These are phyloP conservation scores for Pyrenochaeta sp. DNA, from an alignment of 2,329 filamentous ascomycete genomes.

Conservation along the genomic window DNA sequence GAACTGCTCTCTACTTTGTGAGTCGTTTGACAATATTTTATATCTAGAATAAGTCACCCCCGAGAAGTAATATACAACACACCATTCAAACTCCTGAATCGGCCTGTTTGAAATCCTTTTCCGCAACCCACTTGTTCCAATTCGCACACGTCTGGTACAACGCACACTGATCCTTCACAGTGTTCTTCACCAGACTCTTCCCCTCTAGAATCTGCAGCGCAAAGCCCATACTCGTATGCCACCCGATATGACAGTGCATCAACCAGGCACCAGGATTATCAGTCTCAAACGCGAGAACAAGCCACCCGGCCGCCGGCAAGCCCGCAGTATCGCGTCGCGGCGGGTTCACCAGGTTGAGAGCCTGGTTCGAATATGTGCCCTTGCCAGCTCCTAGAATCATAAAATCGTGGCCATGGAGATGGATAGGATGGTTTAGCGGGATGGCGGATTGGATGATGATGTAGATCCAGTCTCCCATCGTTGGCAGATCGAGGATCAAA, in stretches of 20 bases:
- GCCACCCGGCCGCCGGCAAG: conserved; percentile 39
- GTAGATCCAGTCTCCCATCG: conserved; percentile 49
- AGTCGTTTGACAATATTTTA: too few species aligned
- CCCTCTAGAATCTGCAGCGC: conserved; percentile 61
- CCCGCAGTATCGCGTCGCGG: conserved; percentile 33
- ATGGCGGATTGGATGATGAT: conserved; percentile 48
- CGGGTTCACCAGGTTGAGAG: conserved; percentile 23
- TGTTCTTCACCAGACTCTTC: conserved; percentile 30
- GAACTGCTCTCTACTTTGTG: too few species aligned
- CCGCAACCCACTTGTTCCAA: not conserved
- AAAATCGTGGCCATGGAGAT: conserved; percentile 63
- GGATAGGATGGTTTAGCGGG: conserved; percentile 42
- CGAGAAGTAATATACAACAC: too few species aligned
- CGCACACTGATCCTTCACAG: not conserved
- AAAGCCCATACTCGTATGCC: conserved; percentile 62
- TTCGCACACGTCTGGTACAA: not conserved
- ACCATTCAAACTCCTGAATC: not conserved
- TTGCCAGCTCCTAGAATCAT: conserved; percentile 57
- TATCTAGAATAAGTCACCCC: too few species aligned
- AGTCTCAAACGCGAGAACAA: conserved; percentile 61
- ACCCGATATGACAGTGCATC: conserved; percentile 28
- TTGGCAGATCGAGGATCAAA: conserved; percentile 43
- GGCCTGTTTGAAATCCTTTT: not conserved
- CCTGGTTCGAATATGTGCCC: conserved; percentile 30
- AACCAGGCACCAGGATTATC: conserved; percentile 60